Evolutionary conservation across 2,329 filamentous ascomycete species (phyloP).

Genomic region (Phialemonium atrogriseum): DNA sequence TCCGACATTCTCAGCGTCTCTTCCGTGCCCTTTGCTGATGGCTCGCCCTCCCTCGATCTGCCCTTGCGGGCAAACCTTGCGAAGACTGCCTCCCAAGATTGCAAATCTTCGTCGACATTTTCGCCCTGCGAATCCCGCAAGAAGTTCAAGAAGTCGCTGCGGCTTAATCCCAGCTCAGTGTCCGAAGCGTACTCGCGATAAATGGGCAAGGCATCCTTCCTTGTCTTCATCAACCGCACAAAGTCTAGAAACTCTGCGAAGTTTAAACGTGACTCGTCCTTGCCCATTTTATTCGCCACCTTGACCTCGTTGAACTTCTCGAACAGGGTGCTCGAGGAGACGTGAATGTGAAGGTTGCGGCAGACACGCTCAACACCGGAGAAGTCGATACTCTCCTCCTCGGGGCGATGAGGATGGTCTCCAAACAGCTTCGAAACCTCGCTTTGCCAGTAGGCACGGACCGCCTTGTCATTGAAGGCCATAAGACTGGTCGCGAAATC

Average conservation of each 20-base stretch:
- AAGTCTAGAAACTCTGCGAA: conserved; percentile 80
- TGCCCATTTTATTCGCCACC: conserved; percentile 6
- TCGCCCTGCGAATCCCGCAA: conserved; percentile 67
- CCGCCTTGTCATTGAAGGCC: conserved; percentile 73
- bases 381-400: conserved; percentile 67
- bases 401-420: conserved; percentile 38
- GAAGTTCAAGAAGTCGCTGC: conserved; percentile 68
- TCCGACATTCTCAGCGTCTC: conserved; percentile 61
- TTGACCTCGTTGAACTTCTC: conserved; percentile 62
- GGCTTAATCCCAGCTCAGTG: conserved; percentile 56
- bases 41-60: conserved; percentile 34
- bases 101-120: conserved; percentile 57
- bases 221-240: conserved; percentile 71
- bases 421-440: conserved; percentile 68
- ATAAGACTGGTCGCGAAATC: conserved; percentile 86
- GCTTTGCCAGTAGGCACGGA: conserved; percentile 76
- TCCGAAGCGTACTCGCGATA: conserved; percentile 56
- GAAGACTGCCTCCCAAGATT: conserved; percentile 66
- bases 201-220: conserved; percentile 70
- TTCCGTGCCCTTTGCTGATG: conserved; percentile 9
- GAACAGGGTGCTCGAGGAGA: conserved; percentile 64
- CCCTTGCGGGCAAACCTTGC: conserved; percentile 57
- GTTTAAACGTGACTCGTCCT: conserved; percentile 47
- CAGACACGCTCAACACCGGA: conserved; percentile 75
- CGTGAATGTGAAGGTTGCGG: conserved; percentile 86